Evolutionary conservation across 2,329 filamentous ascomycete genomes (phyloP).

Genomic region (Penicillium sp.): DNA sequence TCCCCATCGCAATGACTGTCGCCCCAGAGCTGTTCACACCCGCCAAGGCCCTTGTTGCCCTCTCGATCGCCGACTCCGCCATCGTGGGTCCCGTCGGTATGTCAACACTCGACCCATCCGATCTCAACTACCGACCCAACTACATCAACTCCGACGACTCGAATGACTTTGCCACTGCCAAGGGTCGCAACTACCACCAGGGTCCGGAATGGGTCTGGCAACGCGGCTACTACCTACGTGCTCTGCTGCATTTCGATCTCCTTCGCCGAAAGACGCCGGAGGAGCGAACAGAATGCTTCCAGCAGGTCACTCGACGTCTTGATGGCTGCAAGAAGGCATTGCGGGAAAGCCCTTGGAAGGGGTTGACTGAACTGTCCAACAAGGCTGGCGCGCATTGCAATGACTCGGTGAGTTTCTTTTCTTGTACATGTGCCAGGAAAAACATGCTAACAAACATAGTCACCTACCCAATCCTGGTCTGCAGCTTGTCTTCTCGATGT

Average conservation of each 20-base stretch:
- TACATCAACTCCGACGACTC: conserved; percentile 96
- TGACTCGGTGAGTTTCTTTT: conserved; percentile 70
- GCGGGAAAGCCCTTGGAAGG: conserved; percentile 78
- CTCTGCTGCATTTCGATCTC: conserved; percentile 87
- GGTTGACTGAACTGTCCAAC: conserved; percentile 89
- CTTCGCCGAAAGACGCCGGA: conserved; percentile 65
- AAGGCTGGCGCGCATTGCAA: conserved; percentile 79
- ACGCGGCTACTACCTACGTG: conserved; percentile 90
- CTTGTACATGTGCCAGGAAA: conserved; percentile 3
- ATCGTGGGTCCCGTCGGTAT: conserved; percentile 89
- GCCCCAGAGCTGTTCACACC: conserved; percentile 84
- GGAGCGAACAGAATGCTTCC: conserved; percentile 82
- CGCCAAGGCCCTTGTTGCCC: conserved; percentile 73
- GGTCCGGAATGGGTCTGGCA: conserved; percentile 99
- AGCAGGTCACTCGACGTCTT: conserved; percentile 85
- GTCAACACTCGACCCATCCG: conserved; percentile 89
- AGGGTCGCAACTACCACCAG: conserved; percentile 97
- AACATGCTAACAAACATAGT: conserved; percentile 51
- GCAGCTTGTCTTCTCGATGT: conserved; percentile 91
- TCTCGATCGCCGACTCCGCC: conserved; percentile 75
- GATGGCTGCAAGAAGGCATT: conserved; percentile 85
- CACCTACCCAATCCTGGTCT: conserved; percentile 95
- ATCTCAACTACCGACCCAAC: conserved; percentile 90
- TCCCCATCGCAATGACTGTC: conserved; percentile 91
- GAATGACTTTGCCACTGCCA: conserved; percentile 84